Base-by-base conservation (phyloP, 805 yeast species). In the Cyberlindnera lachancei region DNA sequence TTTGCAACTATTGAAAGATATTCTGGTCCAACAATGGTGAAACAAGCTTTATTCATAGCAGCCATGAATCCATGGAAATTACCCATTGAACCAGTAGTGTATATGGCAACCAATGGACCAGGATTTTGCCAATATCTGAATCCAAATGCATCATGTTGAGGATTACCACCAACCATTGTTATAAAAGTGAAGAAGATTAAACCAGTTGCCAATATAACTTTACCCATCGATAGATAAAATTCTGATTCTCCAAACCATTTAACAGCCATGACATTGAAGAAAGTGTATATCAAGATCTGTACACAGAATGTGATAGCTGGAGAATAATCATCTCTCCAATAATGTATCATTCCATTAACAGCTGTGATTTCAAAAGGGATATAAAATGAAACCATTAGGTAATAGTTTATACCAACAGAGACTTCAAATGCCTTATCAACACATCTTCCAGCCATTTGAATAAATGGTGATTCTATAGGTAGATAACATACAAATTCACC, bases 91-190 rank as follows among this genome's bases (percentile, higher is more conserved):
- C 88, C 87, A 12, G 67, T 57, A 9, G 70, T 68, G 27, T 64
- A 55, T 46, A 68, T 70, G 40, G 63, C 64, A 18, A 75, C 78
- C 48, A 79, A 81, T 25, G 58, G 62, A 31, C 71, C 73, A 29
- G 68, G 57, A 11, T 53, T 48, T 27, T 50, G 53, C 70, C 75
- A 75, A 50, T 68, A 66, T 23, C 75, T 50, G 52, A 75, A 73
- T 6, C 82, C 82, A 41, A 64, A 70, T 8, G 62, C 68, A 42
- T 79, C 82, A 40, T 69, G 74, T 28, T 62, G 54, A 2, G 94
- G 94, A 51, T 81, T 83, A 20, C 94, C 95, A 25, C 94, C 94
- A 21, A 79, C 73, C 90, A 83, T 83, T 6, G 84, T 73, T 31
- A 82, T 54, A 45, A 84, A 76, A 4, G 90, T 80, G 56, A 79